phyloP scores from a whole-genome alignment of 1,139 yeast genomes.

The Yamadazyma buinensis region DNA sequence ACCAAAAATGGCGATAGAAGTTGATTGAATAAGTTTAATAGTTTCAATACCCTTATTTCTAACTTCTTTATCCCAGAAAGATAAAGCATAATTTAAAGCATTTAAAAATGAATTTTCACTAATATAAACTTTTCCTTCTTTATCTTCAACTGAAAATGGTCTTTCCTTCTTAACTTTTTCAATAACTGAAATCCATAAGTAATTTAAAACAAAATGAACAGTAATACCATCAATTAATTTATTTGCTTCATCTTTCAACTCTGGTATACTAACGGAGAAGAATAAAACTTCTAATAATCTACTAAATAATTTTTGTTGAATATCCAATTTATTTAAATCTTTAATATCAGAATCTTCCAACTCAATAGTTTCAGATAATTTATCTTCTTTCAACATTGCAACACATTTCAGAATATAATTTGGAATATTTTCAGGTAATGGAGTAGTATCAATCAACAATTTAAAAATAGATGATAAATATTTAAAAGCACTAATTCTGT shows the following conservation, averaged over 20 bases:
- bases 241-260: slow-evolving; percentile 66
- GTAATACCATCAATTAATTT: slow-evolving; percentile 61
- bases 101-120: slow-evolving; percentile 69
- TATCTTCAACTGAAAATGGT: slow-evolving; percentile 69
- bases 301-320: slow-evolving; percentile 58
- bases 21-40: slow-evolving; percentile 56
- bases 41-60: slow-evolving; percentile 69
- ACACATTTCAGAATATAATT: slow-evolving; percentile 43
- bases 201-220: slow-evolving; percentile 74
- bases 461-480: slow-evolving; percentile 66
- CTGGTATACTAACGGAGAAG: slow-evolving; percentile 72
- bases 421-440: slow-evolving; percentile 56
- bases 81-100: slow-evolving; percentile 75
- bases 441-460: slow-evolving; percentile 64
- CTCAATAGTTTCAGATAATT: slow-evolving; percentile 28
- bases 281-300: slow-evolving; percentile 68
- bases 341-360: slow-evolving; percentile 42
- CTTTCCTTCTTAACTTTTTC: slow-evolving; percentile 70
- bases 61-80: slow-evolving; percentile 71
- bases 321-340: slow-evolving; percentile 49
- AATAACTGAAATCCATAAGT: slow-evolving; percentile 68
- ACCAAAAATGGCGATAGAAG: slow-evolving; percentile 69
- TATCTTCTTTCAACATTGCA: slow-evolving; percentile 45
- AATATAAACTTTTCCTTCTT: slow-evolving; percentile 71
- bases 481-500: slow-evolving; percentile 72